Base-by-base conservation (phyloP, 1,139 yeast species). In the Suhomyces taliae region DNA sequence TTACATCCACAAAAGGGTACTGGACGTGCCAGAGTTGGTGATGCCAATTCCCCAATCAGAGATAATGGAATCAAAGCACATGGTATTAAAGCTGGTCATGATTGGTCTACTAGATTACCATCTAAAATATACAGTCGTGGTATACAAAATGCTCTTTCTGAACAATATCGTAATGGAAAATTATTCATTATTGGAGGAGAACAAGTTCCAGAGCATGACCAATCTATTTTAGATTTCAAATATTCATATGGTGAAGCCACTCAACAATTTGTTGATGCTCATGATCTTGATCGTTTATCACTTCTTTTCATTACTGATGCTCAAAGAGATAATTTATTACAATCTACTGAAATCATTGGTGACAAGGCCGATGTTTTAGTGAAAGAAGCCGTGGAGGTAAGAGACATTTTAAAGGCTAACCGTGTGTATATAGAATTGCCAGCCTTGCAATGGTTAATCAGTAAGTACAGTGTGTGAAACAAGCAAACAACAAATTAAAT, bases 11-110 rank as follows among this genome's bases (percentile, higher is more conserved):
- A 93, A 69, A 93, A 93, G 70, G 98, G 99, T 54, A 73, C 90
- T 14, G 99, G 99, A 68, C 78, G 81, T 53, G 99, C 99, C 47
- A 86, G 99, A 76, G 86, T 83, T 50, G 99, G 99, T 72, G 97
- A 90, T 69, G 90, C 90, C 50, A 93, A 93, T 59, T 89, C 97
- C 24, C 99, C 99, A 39, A 87, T 85, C 46, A 82, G 96, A 70
- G 85, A 83, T 61, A 90, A 88, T 61, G 97, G 96, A 62, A 91
- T 93, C 42, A 79, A 87, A 55, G 98, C 98, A 0, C 83, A 87
- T 61, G 97, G 95, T 26, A 85, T 95, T 62, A 80, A 79, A 49
- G 97, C 97, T 12, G 96, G 96, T 40, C 95, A 89, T 63, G 95
- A 90, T 66, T 85, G 87, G 80, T 79, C 91, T 36, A 87, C 97